Evolutionary conservation across 2,329 filamentous ascomycete genomes (phyloP).

Genomic region (Colletotrichum liaoningense): DNA sequence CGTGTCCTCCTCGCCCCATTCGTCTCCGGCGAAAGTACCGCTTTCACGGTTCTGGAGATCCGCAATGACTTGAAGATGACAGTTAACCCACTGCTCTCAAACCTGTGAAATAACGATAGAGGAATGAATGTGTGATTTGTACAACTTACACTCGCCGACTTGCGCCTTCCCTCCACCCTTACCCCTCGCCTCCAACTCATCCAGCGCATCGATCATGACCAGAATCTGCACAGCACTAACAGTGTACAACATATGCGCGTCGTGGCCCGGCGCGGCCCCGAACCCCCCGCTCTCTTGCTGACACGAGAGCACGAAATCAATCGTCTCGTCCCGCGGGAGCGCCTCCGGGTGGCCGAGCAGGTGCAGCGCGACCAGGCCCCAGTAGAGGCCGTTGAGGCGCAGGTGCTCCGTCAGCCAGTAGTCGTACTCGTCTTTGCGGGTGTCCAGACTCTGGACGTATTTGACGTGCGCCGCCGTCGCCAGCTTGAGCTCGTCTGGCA

Average conservation of each 20-base stretch:
- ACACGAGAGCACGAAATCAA: slow-evolving; percentile 96
- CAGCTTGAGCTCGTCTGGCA: slow-evolving; percentile 57
- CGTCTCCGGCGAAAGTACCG: slow-evolving; percentile 92
- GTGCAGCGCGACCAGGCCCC: slow-evolving; percentile 91
- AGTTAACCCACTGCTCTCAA: slow-evolving; percentile 28
- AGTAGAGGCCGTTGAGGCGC: slow-evolving; percentile 95
- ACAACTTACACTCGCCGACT: slow-evolving; percentile 80
- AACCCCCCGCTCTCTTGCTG: slow-evolving; percentile 91
- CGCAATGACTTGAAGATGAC: slow-evolving; percentile 72
- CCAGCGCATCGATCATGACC: slow-evolving; percentile 85
- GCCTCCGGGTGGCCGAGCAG: slow-evolving; percentile 84
- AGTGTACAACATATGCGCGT: slow-evolving; percentile 96
- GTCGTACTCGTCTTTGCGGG: slow-evolving; percentile 91
- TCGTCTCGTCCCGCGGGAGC: slow-evolving; percentile 81
- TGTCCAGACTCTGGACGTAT: slow-evolving; percentile 94
- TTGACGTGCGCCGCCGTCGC: slow-evolving; percentile 77
- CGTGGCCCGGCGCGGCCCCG: slow-evolving; percentile 92
- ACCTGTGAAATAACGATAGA: neutral
- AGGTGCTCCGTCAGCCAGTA: slow-evolving; percentile 99
- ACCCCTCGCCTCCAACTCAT: slow-evolving; percentile 80
- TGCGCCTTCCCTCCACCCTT: slow-evolving; percentile 77
- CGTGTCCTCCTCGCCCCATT: slow-evolving; percentile 97
- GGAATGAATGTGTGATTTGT: neutral
- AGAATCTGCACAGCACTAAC: slow-evolving; percentile 95
- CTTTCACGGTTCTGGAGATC: slow-evolving; percentile 82